Conservation (phyloP, 164 flowering plant species). For the Amborella trichopoda region DNA sequence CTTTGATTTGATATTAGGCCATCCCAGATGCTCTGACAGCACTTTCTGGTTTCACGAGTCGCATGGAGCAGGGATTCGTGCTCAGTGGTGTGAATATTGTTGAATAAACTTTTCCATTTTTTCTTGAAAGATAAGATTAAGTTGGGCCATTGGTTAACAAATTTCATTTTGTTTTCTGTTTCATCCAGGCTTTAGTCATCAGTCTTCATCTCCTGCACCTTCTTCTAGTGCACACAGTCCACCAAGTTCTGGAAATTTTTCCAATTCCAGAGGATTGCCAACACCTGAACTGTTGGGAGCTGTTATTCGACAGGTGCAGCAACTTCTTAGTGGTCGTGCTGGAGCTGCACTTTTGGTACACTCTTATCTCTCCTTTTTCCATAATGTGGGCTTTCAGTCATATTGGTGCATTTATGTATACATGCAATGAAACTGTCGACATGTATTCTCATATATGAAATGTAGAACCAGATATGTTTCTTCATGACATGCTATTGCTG, state of each 20-base stretch:
- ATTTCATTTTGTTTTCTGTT: slow-evolving; percentile 3
- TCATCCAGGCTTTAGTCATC: slow-evolving; percentile 13
- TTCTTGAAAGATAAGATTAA: too few relatives aligned
- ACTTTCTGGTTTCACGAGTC: slow-evolving; percentile 63
- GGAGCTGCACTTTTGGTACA: slow-evolving; percentile 41
- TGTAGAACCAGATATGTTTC: too few relatives aligned
- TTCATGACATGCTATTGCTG: too few relatives aligned
- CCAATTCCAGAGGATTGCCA: slow-evolving; percentile 42
- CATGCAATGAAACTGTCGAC: neutral
- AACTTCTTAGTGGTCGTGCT: slow-evolving; percentile 50
- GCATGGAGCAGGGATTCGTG: slow-evolving; percentile 56
- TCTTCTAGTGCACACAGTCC: slow-evolving; percentile 9
- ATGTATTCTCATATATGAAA: too few relatives aligned
- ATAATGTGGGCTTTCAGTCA: neutral
- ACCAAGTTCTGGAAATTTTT: slow-evolving; percentile 31
- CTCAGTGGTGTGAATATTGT: slow-evolving; percentile 38
- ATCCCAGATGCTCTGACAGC: slow-evolving; percentile 81
- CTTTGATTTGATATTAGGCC: slow-evolving; percentile 55
- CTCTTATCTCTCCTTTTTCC: neutral
- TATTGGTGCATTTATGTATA: neutral
- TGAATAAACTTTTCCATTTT: too few relatives aligned
- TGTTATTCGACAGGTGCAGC: slow-evolving; percentile 51
- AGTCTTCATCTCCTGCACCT: slow-evolving; percentile 24
- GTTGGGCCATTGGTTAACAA: neutral
- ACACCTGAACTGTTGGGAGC: slow-evolving; percentile 60